Evolutionary conservation across 352 stramenopile species (phyloP).

Genomic region (Globisporangium radiosum): DNA sequence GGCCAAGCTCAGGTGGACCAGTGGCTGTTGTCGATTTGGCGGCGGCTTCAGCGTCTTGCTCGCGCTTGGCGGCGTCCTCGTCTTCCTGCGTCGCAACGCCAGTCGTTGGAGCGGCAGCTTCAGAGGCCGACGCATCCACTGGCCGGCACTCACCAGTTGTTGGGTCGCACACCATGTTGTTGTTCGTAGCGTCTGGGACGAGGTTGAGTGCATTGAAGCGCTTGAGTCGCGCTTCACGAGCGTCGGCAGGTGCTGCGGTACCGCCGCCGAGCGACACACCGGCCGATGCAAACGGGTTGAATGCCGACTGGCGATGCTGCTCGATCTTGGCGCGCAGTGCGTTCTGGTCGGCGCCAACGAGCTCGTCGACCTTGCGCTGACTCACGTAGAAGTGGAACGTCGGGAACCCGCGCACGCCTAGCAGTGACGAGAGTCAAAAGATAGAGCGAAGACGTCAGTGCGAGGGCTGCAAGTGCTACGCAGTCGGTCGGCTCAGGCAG

Average conservation of each 20-base stretch:
- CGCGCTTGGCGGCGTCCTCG: conserved; percentile 10
- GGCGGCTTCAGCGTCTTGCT: conserved; percentile 14
- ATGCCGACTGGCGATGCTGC: conserved; percentile 78
- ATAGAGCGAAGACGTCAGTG: too few species aligned
- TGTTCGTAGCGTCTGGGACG: conserved; percentile 34
- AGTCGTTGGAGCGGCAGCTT: background rate
- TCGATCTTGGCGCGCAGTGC: conserved; percentile 82
- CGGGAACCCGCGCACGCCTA: conserved; percentile 78
- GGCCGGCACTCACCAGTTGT: conserved; percentile 47
- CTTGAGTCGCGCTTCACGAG: conserved; percentile 74
- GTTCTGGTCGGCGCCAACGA: conserved; percentile 82
- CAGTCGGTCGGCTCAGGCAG: too few species aligned
- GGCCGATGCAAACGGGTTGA: conserved; percentile 80
- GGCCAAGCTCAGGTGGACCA: conserved; percentile 20
- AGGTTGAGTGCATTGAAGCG: conserved; percentile 64
- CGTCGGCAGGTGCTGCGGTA: conserved; percentile 25
- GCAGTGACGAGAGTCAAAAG: too few species aligned
- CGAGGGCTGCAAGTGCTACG: too few species aligned
- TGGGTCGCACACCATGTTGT: conserved; percentile 64
- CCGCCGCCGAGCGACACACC: conserved; percentile 54
- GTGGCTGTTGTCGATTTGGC: conserved; percentile 1
- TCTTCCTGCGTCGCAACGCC: conserved; percentile 13
- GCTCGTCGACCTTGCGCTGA: conserved; percentile 83
- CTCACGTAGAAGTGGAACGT: conserved; percentile 91
- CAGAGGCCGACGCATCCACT: conserved; percentile 8